Evolutionary conservation across 768 basidiomycete species (phyloP), one percentile per base, ranked within the genome.

Genomic region (Termitomyces sp.): DNA sequence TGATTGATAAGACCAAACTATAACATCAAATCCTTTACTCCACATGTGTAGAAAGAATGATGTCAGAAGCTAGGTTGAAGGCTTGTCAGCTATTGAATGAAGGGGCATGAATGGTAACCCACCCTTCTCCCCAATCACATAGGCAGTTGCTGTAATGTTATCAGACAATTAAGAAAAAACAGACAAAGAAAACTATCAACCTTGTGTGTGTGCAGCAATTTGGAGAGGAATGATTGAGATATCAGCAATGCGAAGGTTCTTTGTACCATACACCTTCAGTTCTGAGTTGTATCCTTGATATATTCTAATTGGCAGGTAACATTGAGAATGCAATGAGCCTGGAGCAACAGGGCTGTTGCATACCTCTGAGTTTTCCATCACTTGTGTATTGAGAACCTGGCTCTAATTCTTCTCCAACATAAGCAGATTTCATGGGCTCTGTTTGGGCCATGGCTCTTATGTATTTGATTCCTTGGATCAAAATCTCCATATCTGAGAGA

Each of bases 251-350:
- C 85, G 78, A 20, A 87, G 57, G 62, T 86, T 86, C 50, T 68
- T 75, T 3, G 85, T 85, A 1, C 84, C 85, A 63, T 86, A 85
- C 0, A 86, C 84, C 73, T 80, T 81, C 7, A 84, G 68, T 16
- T 73, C 55, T n/a, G 76, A 69, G 58, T 84, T 13, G 57, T 63
- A 24, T 61, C 42, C 55, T 56, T 58, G 50, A 64, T 59, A 22
- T 70, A 75, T 13, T 71, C 69, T 69, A 13, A 38, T 48, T 24
- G 28, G 48, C 18, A 48, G 36, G 46, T 13, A 9, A 18, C 13
- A 40, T 50, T n/a, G n/a, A 35, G 33, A 9, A 50, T 56, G 18
- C 12, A 33, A 36, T 39, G n/a, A n/a, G n/a, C n/a, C n/a, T n/a
- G n/a, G 12, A n/a, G 6, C 32, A 20, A n/a, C 18, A 44, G 44